A percentile compares a stretch with the other conserved stretches of the same genome.
Conservation (phyloP, 2,329 filamentous ascomycete species). For the Xylariales sp. region DNA sequence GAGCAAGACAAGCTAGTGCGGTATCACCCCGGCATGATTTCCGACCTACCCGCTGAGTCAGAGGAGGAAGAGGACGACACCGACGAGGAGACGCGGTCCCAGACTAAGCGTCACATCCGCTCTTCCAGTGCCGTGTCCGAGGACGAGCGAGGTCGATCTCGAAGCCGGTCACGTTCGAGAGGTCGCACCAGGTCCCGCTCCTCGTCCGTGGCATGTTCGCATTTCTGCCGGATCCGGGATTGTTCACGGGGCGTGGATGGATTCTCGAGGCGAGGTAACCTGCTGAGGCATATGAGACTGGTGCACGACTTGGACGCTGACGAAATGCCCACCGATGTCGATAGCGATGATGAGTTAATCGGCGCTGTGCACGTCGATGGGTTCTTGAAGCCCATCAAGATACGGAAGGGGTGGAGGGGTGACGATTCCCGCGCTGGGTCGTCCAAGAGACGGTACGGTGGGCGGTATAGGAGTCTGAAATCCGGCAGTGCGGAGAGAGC, state of each 20-base stretch:
- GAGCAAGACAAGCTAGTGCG: constrained; percentile 12
- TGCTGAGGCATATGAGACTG: constrained; percentile 39
- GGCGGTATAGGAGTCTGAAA: background rate
- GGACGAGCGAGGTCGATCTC: constrained; percentile 6
- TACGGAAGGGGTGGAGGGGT: constrained; percentile 43
- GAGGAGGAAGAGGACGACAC: constrained; percentile 14
- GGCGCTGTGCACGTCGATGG: constrained; percentile 66
- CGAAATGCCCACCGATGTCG: constrained; percentile 26
- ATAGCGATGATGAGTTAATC: constrained; percentile 48
- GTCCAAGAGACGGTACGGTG: background rate
- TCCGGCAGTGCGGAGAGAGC: background rate
- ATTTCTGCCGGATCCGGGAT: constrained; percentile 30
- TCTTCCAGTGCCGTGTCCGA: constrained; percentile 10
- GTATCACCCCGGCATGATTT: constrained; percentile 25
- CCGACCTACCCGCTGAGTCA: background rate
- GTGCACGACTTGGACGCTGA: constrained; percentile 30
- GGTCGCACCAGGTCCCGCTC: constrained; percentile 15
- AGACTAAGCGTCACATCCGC: constrained; percentile 4
- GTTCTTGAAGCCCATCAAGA: constrained; percentile 54
- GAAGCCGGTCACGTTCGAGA: constrained; percentile 2
- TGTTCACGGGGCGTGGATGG: constrained; percentile 32
- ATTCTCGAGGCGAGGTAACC: constrained; percentile 31
- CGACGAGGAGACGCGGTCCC: constrained; percentile 2
- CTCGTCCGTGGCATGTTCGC: constrained; percentile 14
- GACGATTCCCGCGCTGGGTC: constrained; percentile 21